Percentiles rank a stretch among this genome's conserved stretches.
Conservation (phyloP, 2,329 filamentous ascomycete genomes). For the Colletotrichum liaoningense region DNA sequence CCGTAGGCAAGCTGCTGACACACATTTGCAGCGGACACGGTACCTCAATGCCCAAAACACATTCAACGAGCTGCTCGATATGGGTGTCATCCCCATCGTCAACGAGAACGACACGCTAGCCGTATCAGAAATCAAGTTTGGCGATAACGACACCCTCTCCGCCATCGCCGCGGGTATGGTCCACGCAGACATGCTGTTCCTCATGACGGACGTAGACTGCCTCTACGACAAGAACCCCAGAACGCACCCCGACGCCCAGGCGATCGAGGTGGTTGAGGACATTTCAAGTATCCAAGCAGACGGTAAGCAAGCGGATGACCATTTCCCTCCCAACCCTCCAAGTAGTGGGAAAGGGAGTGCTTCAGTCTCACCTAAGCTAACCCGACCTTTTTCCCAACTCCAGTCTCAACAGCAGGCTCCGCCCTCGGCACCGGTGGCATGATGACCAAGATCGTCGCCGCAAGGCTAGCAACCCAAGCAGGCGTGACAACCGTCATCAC, state of each 20-base stretch:
- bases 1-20: constrained; percentile 29
- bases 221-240: constrained; percentile 97
- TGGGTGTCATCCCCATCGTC: constrained; percentile 97
- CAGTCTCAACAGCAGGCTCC: constrained; percentile 89
- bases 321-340: too few relatives aligned
- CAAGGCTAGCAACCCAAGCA: constrained; percentile 89
- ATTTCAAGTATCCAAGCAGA: constrained; percentile 86
- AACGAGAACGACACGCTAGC: constrained; percentile 98
- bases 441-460: constrained; percentile 97
- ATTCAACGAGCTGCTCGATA: constrained; percentile 86
- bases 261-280: constrained; percentile 93
- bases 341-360: too few relatives aligned
- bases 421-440: constrained; percentile 94
- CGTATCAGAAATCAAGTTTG: constrained; percentile 99
- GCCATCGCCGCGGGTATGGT: constrained; percentile 98
- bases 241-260: constrained; percentile 83
- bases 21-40: constrained; percentile 75
- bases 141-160: constrained; percentile 97
- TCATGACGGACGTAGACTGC: constrained; percentile 99
- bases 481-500: constrained; percentile 98
- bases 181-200: constrained; percentile 93
- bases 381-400: not conserved
- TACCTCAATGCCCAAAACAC: constrained; percentile 98
- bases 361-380: not conserved
- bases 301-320: constrained; percentile 55